These are phyloP conservation scores for Geranium incanum DNA, from an alignment of 441 rosid species.

Conservation along the genomic window DNA sequence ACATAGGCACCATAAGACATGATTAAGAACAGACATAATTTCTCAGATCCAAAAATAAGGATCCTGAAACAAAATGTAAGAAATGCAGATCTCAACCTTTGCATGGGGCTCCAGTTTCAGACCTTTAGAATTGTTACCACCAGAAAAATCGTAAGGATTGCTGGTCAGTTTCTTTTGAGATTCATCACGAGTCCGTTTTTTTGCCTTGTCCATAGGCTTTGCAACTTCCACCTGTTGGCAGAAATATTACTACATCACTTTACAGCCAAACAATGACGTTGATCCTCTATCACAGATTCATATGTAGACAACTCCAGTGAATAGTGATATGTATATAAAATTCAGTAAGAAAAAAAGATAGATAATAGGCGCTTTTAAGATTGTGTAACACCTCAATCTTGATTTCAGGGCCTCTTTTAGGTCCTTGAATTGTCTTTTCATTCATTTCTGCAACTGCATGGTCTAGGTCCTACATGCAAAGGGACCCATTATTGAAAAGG, in stretches of 20 bases:
- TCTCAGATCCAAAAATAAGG: neutral
- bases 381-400: slow-evolving; percentile 6
- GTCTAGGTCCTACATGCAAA: slow-evolving; percentile 7
- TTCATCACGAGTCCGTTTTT: slow-evolving; percentile 13
- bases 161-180: slow-evolving; percentile 4
- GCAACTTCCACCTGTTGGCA: slow-evolving; percentile 14
- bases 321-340: neutral
- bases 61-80: neutral
- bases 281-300: neutral
- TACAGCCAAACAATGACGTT: neutral
- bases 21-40: neutral
- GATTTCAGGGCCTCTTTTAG: slow-evolving; percentile 7
- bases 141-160: slow-evolving; percentile 3
- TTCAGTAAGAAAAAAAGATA: neutral
- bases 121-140: slow-evolving; percentile 10
- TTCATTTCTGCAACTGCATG: slow-evolving; percentile 9
- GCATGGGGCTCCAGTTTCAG: slow-evolving; percentile 3
- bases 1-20: neutral
- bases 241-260: neutral
- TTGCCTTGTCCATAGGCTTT: slow-evolving; percentile 12
- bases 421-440: slow-evolving; percentile 12
- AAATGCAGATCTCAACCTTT: slow-evolving; percentile 6
- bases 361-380: neutral
- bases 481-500: neutral
- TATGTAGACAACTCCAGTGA: neutral